Evolutionary conservation across 805 yeast genomes (phyloP), one percentile per base, ranked within the genome.

Genomic region (Metschnikowia gelsemii): DNA sequence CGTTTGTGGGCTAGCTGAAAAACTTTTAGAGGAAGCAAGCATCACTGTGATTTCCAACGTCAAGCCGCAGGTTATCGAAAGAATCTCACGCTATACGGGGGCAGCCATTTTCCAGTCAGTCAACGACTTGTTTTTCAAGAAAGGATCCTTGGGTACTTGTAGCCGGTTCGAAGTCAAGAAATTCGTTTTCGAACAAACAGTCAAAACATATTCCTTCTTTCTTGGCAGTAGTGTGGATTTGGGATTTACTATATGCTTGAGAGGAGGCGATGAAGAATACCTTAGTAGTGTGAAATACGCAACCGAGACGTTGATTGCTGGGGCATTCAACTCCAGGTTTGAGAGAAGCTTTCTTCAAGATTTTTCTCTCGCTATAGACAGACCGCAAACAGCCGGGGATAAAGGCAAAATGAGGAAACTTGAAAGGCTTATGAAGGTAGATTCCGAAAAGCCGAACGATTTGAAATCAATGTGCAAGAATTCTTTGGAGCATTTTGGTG

Each of bases 21-120:
- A 79, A 31, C 62, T 86, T 46, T 67, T 93, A 17, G 82, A 81
- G 33, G 81, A 82, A 16, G 82, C 87, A 0, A 85, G 85, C 1
- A 79, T 93, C 11, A 80, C 95, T 0, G 97, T 91, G 2, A 84
- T 90, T 2, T 78, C 82, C 28, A 81, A 86, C 49, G 76, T 88
- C 44, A 88, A 93, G 56, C 87, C 86, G 0, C 88, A 81, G 50
- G 90, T 89, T 1, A 75, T 93, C 31, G 84, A 82, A 47, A 72
- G 95, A 40, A 74, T 91, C 3, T 78, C 96, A 0, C 69, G 88
- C 40, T 72, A 88, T 48, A 84, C 96, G 0, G 81, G 79, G 36
- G 89, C 95, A 0, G 96, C 89, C 55, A 80, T 95, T 17, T 84
- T 87, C 16, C 80, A 83, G 16, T 84, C 97, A 0, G 84, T 89